These are phyloP conservation scores for Cercospora canescens DNA, from an alignment of 2,329 filamentous ascomycete genomes.

Conservation along the genomic window DNA sequence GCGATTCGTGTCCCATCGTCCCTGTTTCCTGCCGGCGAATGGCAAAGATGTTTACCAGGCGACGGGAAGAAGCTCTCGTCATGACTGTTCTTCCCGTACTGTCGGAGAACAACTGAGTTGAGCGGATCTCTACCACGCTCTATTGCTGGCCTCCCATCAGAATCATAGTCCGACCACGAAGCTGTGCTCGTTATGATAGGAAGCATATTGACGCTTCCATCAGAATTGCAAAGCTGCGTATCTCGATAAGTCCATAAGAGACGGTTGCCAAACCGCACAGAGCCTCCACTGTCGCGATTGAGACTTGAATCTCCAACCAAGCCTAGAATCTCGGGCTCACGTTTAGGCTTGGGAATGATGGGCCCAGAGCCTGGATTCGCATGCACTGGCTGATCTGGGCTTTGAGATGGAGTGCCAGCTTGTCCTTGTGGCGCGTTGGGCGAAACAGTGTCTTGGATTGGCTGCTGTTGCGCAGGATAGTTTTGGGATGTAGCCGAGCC, in stretches of 20 bases:
- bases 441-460: background rate
- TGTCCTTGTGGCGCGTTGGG: background rate
- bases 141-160: constrained; percentile 16
- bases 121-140: constrained; percentile 9
- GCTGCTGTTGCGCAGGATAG: constrained; percentile 11
- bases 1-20: constrained; percentile 18
- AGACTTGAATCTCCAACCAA: constrained; percentile 18
- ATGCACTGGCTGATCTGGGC: constrained; percentile 3
- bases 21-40: constrained; percentile 13
- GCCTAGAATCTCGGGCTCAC: constrained; percentile 17
- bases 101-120: constrained; percentile 10
- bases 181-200: constrained; percentile 23
- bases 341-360: constrained; percentile 16
- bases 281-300: constrained; percentile 22
- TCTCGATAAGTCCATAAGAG: constrained; percentile 23
- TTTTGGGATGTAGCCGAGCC: constrained; percentile 1
- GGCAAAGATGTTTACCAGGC: constrained; percentile 9
- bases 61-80: constrained; percentile 20
- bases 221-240: constrained; percentile 16
- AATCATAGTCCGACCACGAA: constrained; percentile 19
- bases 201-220: constrained; percentile 19
- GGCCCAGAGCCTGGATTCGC: constrained; percentile 10
- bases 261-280: constrained; percentile 19
- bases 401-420: background rate
- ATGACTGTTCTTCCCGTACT: constrained; percentile 18